Evolutionary conservation across 2,329 filamentous ascomycete genomes (phyloP).

Genomic region (Fusarium sp.): DNA sequence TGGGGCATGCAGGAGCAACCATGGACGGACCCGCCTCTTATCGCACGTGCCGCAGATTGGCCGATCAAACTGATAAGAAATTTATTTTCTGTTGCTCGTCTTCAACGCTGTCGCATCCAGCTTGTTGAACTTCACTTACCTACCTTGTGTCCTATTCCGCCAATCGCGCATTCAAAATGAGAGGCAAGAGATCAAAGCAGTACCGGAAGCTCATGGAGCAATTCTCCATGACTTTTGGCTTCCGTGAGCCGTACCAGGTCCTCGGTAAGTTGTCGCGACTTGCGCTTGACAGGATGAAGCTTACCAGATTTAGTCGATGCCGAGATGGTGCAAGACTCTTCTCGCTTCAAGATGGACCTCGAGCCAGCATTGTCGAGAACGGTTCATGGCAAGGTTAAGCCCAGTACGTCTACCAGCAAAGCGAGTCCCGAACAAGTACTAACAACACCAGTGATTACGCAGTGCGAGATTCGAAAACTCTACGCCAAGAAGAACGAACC

Average conservation of each 20-base stretch:
- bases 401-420: slow-evolving; percentile 65
- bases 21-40: slow-evolving; percentile 38
- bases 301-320: slow-evolving; percentile 74
- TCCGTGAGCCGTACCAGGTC: slow-evolving; percentile 94
- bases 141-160: background rate
- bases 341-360: slow-evolving; percentile 91
- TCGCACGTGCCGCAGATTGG: slow-evolving; percentile 49
- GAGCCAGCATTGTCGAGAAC: slow-evolving; percentile 80
- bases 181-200: slow-evolving; percentile 66
- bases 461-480: slow-evolving; percentile 84
- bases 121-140: slow-evolving; percentile 4
- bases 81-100: slow-evolving; percentile 49
- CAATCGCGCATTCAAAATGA: slow-evolving; percentile 51
- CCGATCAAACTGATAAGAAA: slow-evolving; percentile 52
- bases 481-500: slow-evolving; percentile 72
- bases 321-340: slow-evolving; percentile 84
- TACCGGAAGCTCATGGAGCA: slow-evolving; percentile 91
- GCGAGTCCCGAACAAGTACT: slow-evolving; percentile 28
- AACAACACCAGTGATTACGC: slow-evolving; percentile 75
- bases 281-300: slow-evolving; percentile 17
- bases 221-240: slow-evolving; percentile 88
- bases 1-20: slow-evolving; percentile 20
- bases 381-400: slow-evolving; percentile 88
- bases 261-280: slow-evolving; percentile 64
- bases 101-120: slow-evolving; percentile 18